Evolutionary conservation across 2,329 filamentous ascomycete genomes (phyloP), one percentile per base, ranked within the genome.

Genomic region (Elsinoe necatrix): DNA sequence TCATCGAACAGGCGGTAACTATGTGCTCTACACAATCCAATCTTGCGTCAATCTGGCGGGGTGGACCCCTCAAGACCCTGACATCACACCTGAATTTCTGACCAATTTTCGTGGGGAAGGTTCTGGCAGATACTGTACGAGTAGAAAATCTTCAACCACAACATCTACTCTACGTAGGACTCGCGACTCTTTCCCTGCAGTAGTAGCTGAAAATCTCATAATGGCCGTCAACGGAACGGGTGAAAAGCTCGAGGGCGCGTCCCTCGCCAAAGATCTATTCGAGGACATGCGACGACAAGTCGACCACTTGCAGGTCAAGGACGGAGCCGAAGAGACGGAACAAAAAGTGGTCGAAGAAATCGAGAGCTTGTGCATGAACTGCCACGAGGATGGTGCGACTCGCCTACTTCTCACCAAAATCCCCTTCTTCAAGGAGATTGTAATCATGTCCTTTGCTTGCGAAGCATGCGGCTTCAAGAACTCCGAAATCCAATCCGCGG

Each of bases 361-460:
- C 57, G 75, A 79, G 62, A 77, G 73, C 60, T 65, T 79, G 61
- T 79, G 77, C 67, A 78, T 79, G 75, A 78, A 78, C 67, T 79
- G 77, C 63, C 75, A 77, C 61, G 74, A 75, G 52, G 66, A 79
- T 62, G 93, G 93, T 65, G 81, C 77, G 1, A 98, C 93, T 12
- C 82, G 86, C 58, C 81, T 98, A 20, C 83, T 98, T 42, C 83
- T 98, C 56, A 95, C 95, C 14, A 83, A 84, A 62, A 96, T 98
- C 57, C 93, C 93, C 14, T 97, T 89, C 79, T 98, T 98, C 78
- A 89, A 90, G 75, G 92, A 98, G 72, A 85, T 98, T 61, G 89
- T 98, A 66, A 82, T 98, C 71, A 95, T 96, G 85, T 97, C 92
- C 61, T 98, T 98, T 72, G 81, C 82, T 63, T 98, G 93, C 77